phyloP scores from a whole-genome alignment of 108 stramenopile species.

The Skeletonema potamos region DNA sequence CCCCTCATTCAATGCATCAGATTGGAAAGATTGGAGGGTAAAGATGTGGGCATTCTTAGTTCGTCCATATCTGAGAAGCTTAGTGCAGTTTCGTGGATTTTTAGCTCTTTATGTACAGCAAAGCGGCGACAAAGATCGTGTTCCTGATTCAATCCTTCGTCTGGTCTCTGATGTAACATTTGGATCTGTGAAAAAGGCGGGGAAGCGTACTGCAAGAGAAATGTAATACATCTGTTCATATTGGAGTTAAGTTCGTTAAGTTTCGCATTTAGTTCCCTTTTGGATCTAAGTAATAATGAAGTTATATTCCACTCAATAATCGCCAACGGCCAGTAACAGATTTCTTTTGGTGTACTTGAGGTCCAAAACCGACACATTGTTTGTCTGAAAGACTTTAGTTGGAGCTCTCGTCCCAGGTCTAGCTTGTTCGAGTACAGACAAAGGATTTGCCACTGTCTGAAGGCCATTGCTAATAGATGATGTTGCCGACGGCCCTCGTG shows the following conservation, averaged over 20 bases:
- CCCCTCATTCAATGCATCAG: constrained; percentile 10
- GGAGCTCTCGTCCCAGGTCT: constrained; percentile 34
- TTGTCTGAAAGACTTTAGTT: constrained; percentile 33
- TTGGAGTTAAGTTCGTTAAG: no score
- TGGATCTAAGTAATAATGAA: background rate
- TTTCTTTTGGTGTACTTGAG: constrained; percentile 84
- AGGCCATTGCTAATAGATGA: constrained; percentile 35
- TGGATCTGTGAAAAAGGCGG: constrained; percentile 31
- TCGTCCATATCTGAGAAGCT: constrained; percentile 47
- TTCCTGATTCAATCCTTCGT: background rate
- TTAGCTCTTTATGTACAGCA: constrained; percentile 53
- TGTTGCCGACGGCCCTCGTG: constrained; percentile 30
- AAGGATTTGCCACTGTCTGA: constrained; percentile 8
- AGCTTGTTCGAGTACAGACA: constrained; percentile 8
- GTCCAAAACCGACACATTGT: constrained; percentile 60
- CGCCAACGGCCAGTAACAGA: constrained; percentile 76
- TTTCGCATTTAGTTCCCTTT: background rate
- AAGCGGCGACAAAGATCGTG: constrained; percentile 5
- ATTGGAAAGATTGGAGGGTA: constrained; percentile 48
- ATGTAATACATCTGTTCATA: background rate
- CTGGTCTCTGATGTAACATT: constrained; percentile 34
- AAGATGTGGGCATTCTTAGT: constrained; percentile 61
- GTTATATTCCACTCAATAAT: constrained; percentile 34
- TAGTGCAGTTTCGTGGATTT: constrained; percentile 58
- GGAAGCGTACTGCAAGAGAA: constrained; percentile 4